Evolutionary conservation across 805 yeast genomes (phyloP).

Genomic region (Peterozyma toletana): DNA sequence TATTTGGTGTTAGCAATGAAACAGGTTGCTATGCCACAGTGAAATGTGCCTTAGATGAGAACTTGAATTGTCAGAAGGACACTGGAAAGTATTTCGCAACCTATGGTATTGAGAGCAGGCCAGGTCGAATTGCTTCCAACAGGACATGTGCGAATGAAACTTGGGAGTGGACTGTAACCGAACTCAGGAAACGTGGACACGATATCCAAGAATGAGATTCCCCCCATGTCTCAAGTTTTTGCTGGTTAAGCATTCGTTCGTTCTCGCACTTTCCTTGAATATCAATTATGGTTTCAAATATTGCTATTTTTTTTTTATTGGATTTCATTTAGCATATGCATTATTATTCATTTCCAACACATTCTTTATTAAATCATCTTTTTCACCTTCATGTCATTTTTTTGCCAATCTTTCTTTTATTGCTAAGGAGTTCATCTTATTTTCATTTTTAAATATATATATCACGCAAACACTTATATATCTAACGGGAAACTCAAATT

Average conservation of each 20-base stretch:
- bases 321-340: too few species aligned
- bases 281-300: too few species aligned
- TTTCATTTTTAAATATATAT: too few species aligned
- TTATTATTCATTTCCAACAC: too few species aligned
- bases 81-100: constrained; percentile 67
- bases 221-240: too few species aligned
- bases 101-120: constrained; percentile 47
- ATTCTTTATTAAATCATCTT: too few species aligned
- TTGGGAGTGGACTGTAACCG: constrained; percentile 74
- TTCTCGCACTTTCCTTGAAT: neutral
- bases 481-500: too few species aligned
- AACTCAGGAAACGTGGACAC: constrained; percentile 48
- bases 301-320: too few species aligned
- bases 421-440: neutral
- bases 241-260: neutral
- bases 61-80: constrained; percentile 40
- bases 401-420: neutral
- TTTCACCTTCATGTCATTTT: neutral
- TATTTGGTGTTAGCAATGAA: constrained; percentile 67
- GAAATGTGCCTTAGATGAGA: constrained; percentile 51
- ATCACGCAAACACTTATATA: too few species aligned
- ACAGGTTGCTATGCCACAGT: constrained; percentile 64
- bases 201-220: constrained; percentile 10
- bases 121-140: constrained; percentile 53
- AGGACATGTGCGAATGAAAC: constrained; percentile 57